Conservation (phyloP, 441 rosid genomes). For the Adansonia gregorii region DNA sequence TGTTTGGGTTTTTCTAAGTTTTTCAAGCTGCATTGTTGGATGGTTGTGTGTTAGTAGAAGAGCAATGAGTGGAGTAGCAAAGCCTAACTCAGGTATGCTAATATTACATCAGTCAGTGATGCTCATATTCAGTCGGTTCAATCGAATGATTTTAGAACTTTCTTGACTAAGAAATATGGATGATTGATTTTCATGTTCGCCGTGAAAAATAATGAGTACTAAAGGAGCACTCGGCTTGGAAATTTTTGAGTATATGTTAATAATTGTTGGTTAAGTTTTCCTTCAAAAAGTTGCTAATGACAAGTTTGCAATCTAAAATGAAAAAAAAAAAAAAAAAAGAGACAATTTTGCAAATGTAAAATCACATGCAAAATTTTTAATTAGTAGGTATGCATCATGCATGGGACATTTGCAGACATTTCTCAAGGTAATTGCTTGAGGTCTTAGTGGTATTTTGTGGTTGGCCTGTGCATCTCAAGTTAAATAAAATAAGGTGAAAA, state of each 20-base stretch:
- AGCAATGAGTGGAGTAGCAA: conserved; percentile 44
- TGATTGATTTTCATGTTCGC: background rate
- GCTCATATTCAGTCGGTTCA: background rate
- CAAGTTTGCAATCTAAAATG: background rate
- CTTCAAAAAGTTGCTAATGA: conserved; percentile 1
- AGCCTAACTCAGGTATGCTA: conserved; percentile 42
- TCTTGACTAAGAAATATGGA: background rate
- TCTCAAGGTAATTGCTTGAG: background rate
- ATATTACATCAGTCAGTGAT: conserved; percentile 1
- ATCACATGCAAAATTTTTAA: background rate
- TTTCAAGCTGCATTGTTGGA: conserved; percentile 33
- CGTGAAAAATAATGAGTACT: background rate
- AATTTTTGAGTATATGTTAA: background rate
- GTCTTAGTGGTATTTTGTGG: conserved; percentile 3
- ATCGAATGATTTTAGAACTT: background rate
- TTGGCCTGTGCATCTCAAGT: conserved; percentile 10
- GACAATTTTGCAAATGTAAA: background rate
- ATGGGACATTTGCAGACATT: background rate
- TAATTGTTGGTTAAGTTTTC: conserved; percentile 3
- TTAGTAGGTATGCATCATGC: conserved; percentile 12
- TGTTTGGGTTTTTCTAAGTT: background rate
- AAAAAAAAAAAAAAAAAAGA: background rate
- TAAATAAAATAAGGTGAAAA: background rate
- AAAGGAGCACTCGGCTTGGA: background rate
- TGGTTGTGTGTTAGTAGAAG: conserved; percentile 33